These are phyloP conservation scores for Pluteus cervinus DNA, from an alignment of 768 basidiomycete genomes.

Conservation along the genomic window DNA sequence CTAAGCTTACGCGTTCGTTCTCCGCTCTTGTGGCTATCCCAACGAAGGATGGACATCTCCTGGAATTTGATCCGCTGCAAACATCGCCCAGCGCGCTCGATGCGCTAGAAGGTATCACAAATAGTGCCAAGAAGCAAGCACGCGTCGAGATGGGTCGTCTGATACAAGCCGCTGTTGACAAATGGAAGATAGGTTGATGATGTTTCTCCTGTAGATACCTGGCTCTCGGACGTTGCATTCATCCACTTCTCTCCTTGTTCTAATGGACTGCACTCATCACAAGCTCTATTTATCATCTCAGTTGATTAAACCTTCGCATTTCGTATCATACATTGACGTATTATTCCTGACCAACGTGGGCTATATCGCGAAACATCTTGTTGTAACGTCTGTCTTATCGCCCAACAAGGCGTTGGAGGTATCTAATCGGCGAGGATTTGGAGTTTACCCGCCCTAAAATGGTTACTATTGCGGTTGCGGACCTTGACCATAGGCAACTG, in stretches of 20 bases:
- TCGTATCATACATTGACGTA: neutral
- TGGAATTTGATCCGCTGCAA: constrained; percentile 80
- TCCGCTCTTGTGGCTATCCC: constrained; percentile 72
- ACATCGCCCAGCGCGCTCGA: constrained; percentile 70
- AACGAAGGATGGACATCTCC: constrained; percentile 72
- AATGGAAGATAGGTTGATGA: constrained; percentile 57
- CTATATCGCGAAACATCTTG: constrained; percentile 4
- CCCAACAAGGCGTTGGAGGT: neutral
- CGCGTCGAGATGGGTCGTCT: constrained; percentile 69
- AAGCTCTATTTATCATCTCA: constrained; percentile 5
- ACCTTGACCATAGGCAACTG: constrained; percentile 49
- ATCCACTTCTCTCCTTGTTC: constrained; percentile 5
- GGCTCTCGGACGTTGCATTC: constrained; percentile 2
- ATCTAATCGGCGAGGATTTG: constrained; percentile 20
- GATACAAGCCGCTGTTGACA: constrained; percentile 66
- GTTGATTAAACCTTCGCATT: constrained; percentile 3
- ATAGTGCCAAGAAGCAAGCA: constrained; percentile 80
- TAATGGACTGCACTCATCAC: constrained; percentile 7
- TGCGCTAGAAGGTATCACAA: constrained; percentile 70
- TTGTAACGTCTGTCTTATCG: constrained; percentile 2
- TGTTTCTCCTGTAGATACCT: too few relatives aligned
- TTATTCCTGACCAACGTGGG: too few relatives aligned
- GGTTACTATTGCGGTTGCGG: constrained; percentile 52
- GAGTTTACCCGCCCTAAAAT: constrained; percentile 46
- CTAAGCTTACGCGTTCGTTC: constrained; percentile 28